Evolutionary conservation across 305 asterid genomes (phyloP).

Genomic region (Fraxinus paxiana): DNA sequence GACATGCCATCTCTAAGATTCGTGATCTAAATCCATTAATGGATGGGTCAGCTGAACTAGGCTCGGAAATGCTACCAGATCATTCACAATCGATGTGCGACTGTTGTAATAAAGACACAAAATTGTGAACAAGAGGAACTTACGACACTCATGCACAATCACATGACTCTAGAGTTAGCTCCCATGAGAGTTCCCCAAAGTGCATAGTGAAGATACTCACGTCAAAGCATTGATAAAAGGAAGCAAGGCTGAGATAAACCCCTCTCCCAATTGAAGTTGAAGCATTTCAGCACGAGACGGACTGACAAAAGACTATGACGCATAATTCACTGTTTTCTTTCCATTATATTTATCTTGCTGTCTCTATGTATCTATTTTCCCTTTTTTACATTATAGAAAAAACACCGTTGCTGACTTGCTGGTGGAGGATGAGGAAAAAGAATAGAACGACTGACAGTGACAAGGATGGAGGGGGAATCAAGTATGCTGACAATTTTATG

Average conservation of each 20-base stretch:
- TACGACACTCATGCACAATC: background rate
- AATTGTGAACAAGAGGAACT: background rate
- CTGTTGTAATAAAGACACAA: background rate
- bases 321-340: background rate
- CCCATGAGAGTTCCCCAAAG: background rate
- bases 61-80: background rate
- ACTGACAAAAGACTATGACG: background rate
- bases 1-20: background rate
- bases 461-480: background rate
- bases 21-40: background rate
- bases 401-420: too few relatives aligned
- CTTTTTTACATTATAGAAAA: background rate
- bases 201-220: background rate
- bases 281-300: background rate
- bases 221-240: background rate
- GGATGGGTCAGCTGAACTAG: background rate
- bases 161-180: background rate
- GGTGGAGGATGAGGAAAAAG: too few relatives aligned
- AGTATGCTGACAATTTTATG: background rate
- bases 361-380: background rate
- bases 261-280: background rate
- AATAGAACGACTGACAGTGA: background rate
- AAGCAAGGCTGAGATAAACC: background rate
- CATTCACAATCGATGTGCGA: background rate
- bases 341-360: background rate